phyloP scores from a whole-genome alignment of 768 basidiomycete genomes.

The Leucogyrophana mollusca region DNA sequence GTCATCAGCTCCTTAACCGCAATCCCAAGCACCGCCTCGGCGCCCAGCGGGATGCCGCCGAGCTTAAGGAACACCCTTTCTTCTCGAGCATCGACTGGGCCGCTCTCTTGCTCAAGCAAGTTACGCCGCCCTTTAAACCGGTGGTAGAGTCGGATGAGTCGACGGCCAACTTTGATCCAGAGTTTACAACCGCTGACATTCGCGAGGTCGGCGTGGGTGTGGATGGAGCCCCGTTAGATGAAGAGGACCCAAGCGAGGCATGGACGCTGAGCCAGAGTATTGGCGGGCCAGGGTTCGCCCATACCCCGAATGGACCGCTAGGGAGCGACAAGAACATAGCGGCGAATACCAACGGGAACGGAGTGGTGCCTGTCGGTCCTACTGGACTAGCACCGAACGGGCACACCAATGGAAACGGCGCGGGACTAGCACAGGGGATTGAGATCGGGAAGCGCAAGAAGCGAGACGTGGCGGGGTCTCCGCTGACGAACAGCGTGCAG shows the following conservation, averaged over 20 bases:
- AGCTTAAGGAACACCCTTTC: constrained; percentile 95
- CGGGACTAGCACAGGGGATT: constrained; percentile 34
- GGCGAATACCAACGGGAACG: constrained; percentile 25
- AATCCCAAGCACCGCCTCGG: constrained; percentile 98
- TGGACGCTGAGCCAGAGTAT: constrained; percentile 45
- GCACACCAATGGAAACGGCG: constrained; percentile 17
- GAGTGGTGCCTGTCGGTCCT: constrained; percentile 9
- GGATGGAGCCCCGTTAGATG: constrained; percentile 47
- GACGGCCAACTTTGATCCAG: constrained; percentile 97
- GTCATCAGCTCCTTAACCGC: constrained; percentile 84
- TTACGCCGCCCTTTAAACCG: constrained; percentile 97
- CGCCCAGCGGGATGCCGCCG: constrained; percentile 84
- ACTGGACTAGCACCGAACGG: constrained; percentile 11
- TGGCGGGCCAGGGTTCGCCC: constrained; percentile 32
- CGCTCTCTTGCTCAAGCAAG: constrained; percentile 80
- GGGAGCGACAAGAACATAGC: constrained; percentile 50
- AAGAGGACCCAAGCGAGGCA: constrained; percentile 69
- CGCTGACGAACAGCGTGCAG: constrained; percentile 89
- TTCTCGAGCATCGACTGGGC: constrained; percentile 92
- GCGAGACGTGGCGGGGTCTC: constrained; percentile 50
- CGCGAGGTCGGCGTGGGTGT: constrained; percentile 61
- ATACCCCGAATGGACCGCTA: constrained; percentile 76
- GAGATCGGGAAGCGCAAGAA: constrained; percentile 52
- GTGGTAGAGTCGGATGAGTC: constrained; percentile 97
- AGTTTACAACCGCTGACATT: constrained; percentile 93